Evolutionary conservation across 352 stramenopile species (phyloP).

Genomic region (Globisporangium cylindrosporum): DNA sequence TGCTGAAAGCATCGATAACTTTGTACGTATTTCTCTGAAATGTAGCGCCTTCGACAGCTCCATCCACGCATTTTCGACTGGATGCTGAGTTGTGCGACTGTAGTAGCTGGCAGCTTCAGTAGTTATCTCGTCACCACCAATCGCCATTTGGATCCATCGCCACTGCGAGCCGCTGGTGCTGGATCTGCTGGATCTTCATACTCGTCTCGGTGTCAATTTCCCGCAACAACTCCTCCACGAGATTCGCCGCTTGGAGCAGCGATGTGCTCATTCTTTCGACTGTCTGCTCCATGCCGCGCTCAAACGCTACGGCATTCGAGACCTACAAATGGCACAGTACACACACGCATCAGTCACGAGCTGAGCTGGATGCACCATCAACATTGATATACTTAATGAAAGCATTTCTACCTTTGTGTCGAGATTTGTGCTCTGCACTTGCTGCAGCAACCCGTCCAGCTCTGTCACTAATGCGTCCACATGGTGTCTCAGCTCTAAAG

Average conservation of each 20-base stretch:
- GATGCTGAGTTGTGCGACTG: background rate
- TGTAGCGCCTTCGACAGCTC: background rate
- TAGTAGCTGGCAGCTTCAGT: background rate
- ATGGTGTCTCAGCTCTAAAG: conserved; percentile 27
- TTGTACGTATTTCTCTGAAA: background rate
- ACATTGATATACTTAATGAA: background rate
- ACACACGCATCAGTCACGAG: background rate
- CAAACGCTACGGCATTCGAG: conserved; percentile 26
- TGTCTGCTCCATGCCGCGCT: conserved; percentile 27
- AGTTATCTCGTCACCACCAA: conserved; percentile 10
- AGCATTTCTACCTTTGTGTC: conserved; percentile 23
- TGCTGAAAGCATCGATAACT: background rate
- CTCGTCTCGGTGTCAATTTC: conserved; percentile 44
- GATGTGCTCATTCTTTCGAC: conserved; percentile 24
- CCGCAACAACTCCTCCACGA: conserved; percentile 32
- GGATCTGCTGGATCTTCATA: conserved; percentile 37
- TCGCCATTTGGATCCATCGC: background rate
- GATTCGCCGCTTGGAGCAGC: conserved; percentile 37
- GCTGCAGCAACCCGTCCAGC: conserved; percentile 28
- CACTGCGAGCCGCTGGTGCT: conserved; percentile 23
- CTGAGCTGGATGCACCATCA: background rate
- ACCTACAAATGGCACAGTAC: conserved; percentile 20
- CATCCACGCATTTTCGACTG: background rate
- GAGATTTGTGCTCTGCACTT: conserved; percentile 24
- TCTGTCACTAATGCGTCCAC: conserved; percentile 26